Conservation (phyloP, 2,329 filamentous ascomycete species). For the Tolypocladium capitatum region DNA sequence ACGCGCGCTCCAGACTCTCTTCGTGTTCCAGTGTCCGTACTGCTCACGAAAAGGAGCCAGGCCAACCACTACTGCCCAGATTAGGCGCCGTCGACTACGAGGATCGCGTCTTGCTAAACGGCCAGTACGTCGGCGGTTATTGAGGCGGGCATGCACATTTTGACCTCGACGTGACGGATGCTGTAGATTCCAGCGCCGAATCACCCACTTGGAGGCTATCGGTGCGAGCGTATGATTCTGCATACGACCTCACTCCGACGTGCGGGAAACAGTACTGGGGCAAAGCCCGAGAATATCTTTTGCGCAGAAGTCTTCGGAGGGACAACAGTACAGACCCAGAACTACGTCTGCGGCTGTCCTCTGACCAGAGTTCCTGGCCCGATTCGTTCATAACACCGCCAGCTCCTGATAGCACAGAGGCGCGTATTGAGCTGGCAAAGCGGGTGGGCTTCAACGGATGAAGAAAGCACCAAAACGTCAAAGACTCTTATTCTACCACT, state of each 20-base stretch:
- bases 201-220: slow-evolving; percentile 28
- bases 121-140: slow-evolving; percentile 38
- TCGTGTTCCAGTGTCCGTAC: slow-evolving; percentile 47
- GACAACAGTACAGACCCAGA: slow-evolving; percentile 36
- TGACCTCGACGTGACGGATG: slow-evolving; percentile 44
- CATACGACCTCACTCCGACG: slow-evolving; percentile 50
- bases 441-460: slow-evolving; percentile 52
- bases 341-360: slow-evolving; percentile 32
- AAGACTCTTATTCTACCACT: slow-evolving; percentile 49
- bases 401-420: slow-evolving; percentile 27
- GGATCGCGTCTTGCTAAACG: slow-evolving; percentile 42
- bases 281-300: slow-evolving; percentile 46
- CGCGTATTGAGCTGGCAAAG: slow-evolving; percentile 43
- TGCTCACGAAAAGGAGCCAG: slow-evolving; percentile 22
- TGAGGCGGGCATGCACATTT: slow-evolving; percentile 46
- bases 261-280: slow-evolving; percentile 57
- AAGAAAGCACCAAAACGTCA: slow-evolving; percentile 52
- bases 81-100: slow-evolving; percentile 52
- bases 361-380: slow-evolving; percentile 54
- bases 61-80: slow-evolving; percentile 33
- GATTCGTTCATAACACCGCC: slow-evolving; percentile 47
- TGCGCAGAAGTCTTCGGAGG: slow-evolving; percentile 37
- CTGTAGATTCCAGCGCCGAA: slow-evolving; percentile 13
- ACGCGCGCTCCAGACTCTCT: slow-evolving; percentile 47
- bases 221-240: slow-evolving; percentile 48